Evolutionary conservation across 1,139 yeast genomes (phyloP).

Genomic region (Diutina neorugosa): DNA sequence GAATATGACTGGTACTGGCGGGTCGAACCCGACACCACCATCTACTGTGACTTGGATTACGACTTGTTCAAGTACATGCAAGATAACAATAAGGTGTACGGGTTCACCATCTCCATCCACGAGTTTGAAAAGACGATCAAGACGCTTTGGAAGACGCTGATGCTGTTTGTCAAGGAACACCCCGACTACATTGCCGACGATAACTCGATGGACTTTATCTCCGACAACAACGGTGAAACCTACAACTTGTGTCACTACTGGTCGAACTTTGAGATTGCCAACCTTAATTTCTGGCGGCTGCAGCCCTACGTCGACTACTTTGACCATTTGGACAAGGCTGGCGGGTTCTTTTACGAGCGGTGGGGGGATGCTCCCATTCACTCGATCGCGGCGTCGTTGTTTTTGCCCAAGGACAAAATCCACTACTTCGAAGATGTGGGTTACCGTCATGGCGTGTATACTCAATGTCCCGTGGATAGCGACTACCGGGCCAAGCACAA

Average conservation of each 20-base stretch:
- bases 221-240: slow-evolving; percentile 53
- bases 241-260: slow-evolving; percentile 81
- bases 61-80: slow-evolving; percentile 77
- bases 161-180: slow-evolving; percentile 48
- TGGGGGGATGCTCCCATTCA: slow-evolving; percentile 95
- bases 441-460: slow-evolving; percentile 68
- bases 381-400: slow-evolving; percentile 73
- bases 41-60: slow-evolving; percentile 71
- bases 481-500: slow-evolving; percentile 37
- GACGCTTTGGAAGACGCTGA: slow-evolving; percentile 72
- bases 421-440: slow-evolving; percentile 81
- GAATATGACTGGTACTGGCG: slow-evolving; percentile 88
- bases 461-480: slow-evolving; percentile 64
- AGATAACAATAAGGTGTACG: slow-evolving; percentile 60
- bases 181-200: slow-evolving; percentile 56
- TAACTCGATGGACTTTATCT: slow-evolving; percentile 62
- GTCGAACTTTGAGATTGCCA: slow-evolving; percentile 80
- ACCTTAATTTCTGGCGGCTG: slow-evolving; percentile 61
- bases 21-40: slow-evolving; percentile 76
- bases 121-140: slow-evolving; percentile 75
- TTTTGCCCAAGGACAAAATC: slow-evolving; percentile 50
- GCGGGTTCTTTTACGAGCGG: slow-evolving; percentile 84
- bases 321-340: slow-evolving; percentile 59
- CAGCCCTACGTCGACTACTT: slow-evolving; percentile 60
- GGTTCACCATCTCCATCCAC: slow-evolving; percentile 72